Base-by-base conservation (phyloP, 257 asterid species). In the Solanum neorickii region DNA sequence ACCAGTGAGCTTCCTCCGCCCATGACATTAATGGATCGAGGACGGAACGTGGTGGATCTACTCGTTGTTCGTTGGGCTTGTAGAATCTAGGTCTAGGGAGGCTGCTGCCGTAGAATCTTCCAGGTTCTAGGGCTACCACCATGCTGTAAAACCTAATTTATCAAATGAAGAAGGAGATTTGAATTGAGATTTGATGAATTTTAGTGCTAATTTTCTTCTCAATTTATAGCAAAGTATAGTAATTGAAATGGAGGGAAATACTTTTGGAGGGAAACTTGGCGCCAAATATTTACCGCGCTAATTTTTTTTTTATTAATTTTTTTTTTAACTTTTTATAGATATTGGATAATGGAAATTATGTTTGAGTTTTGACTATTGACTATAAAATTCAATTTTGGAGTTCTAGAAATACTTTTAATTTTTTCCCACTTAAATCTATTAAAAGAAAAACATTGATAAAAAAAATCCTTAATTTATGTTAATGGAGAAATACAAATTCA, bases 1-100 rank as follows among this genome's bases (percentile, higher is more conserved):
- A 94, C 99, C 98, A 95, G 90, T 96, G 99, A 7, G 98, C 98
- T 86, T 94, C 97, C 76, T 92, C 60, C 29, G 99, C 98, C 99
- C 98, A 97, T 9, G 92, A 72, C 89, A 94, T 89, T 6, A 97
- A 89, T 29, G 98, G 94, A 84, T 89, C 98, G 83, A 87, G 89
- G 75, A 97, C 95, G 3, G 98, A 59, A 3, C 66, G 85, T 9
- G 98, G 98, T 68, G 99, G 99, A 74, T 95, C 96, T 2, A 97
- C 95, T 15, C 98, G 82, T 23, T 91, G 91, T 12, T 86, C 91
- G 91, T 88, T 80, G 9, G 85, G 25, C 16, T 29, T 95, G 93
- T 92, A 93, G 91, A 94, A 84, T 4, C 95, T 91, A 6, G 98
- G 99, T 83, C 99, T 93, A 1, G 99, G 99, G 9, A 97, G 95